Conservation (phyloP, 192 early-diverging fungal species). For the Backusella mclennaniae region DNA sequence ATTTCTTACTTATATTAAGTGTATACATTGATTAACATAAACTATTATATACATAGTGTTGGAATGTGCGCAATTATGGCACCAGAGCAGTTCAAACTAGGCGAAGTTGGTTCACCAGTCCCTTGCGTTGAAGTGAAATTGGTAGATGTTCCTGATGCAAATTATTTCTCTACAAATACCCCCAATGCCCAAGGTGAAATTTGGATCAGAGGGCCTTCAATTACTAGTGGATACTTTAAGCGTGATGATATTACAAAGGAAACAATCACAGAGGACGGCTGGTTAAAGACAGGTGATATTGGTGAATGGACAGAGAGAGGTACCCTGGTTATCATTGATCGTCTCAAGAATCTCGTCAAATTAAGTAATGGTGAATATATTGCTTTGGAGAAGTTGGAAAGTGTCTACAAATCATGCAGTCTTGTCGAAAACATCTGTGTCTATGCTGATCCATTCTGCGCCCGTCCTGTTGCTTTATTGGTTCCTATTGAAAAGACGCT, state of each 20-base stretch:
- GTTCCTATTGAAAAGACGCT: conserved; percentile 60
- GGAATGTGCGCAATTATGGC: conserved; percentile 66
- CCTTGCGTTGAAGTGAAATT: conserved; percentile 61
- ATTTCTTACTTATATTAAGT: conserved; percentile 26
- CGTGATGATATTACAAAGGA: conserved; percentile 57
- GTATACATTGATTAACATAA: not conserved
- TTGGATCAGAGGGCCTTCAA: conserved; percentile 60
- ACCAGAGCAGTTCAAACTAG: conserved; percentile 56
- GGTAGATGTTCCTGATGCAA: conserved; percentile 54
- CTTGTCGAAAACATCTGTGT: conserved; percentile 82
- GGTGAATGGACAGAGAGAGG: conserved; percentile 70
- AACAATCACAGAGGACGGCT: conserved; percentile 61
- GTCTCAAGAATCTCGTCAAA: conserved; percentile 81
- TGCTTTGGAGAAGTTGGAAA: conserved; percentile 51
- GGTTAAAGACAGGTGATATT: conserved; percentile 77
- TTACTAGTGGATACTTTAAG: conserved; percentile 68
- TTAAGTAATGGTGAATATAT: conserved; percentile 74
- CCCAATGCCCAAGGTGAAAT: conserved; percentile 68
- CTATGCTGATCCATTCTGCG: conserved; percentile 68
- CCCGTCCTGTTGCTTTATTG: conserved; percentile 74
- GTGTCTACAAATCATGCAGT: conserved; percentile 74
- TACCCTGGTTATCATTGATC: conserved; percentile 73
- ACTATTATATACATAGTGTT: not conserved
- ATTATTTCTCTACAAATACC: conserved; percentile 44
- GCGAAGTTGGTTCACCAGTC: conserved; percentile 73